Evolutionary conservation across 306 rosid species (phyloP), one percentile per base, ranked within the genome.

Genomic region (Coriaria nepalensis): DNA sequence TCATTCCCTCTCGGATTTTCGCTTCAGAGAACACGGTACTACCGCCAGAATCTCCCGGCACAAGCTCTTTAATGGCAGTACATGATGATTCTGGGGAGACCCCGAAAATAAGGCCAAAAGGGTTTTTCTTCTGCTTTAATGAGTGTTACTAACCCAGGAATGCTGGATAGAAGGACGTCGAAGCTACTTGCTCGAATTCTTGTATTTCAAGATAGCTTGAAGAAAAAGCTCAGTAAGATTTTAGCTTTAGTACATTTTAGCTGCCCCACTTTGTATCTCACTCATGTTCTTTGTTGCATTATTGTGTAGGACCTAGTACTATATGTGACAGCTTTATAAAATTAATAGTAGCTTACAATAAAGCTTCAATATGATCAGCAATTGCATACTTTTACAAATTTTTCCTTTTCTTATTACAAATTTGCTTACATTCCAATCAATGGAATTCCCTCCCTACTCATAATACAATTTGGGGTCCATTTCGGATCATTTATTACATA

Each of bases 1-100:
- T 53, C 7, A 76, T 80, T 57, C 93, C 90, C 49, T 59, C 81
- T 40, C 77, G 84, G 61, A 64, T 81, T 40, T 88, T 88, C 70
- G 41, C 73, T 56, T 69, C 94, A 5, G 80, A 88, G 76, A 88
- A 88, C 65, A 9, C 64, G 0, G 67, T 88, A 45, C 73, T 88
- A 46, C 71, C 88, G 0, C 94, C 95, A 0, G 88, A 88, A 65
- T 88, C 96, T 46, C 96, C 96, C 0, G 95, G 94, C 33, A 88
- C 96, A 14, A 88, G 93, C 62, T 81, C 96, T 12, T 75, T 83
- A 63, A 88, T 88, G 90, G 82, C 86, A 11, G 65, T 73, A 49
- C 60, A 70, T 5, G 83, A 70, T 55, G 83, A 65, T 56, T 60
- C 65, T 0, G 80, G 83, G 45, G 82, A 76, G 45, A 88, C 80